Evolutionary conservation across 1,284 basidiomycete genomes (phyloP).

Genomic region (Ustilago trichophora): DNA sequence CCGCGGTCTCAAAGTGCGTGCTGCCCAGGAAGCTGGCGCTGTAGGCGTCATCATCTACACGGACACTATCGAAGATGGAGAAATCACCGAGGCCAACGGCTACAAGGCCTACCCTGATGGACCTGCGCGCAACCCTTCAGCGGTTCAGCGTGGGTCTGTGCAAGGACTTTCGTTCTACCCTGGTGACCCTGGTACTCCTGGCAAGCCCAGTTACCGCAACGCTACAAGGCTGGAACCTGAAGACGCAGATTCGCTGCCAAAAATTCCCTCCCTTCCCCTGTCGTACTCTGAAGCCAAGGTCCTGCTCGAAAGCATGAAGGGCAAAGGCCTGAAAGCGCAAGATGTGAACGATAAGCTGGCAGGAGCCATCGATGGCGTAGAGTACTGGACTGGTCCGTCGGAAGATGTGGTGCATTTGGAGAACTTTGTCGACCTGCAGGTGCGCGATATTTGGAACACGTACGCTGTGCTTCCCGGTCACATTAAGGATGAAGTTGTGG

Average conservation of each 20-base stretch:
- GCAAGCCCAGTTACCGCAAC: constrained; percentile 84
- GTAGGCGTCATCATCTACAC: constrained; percentile 77
- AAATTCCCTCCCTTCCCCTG: constrained; percentile 79
- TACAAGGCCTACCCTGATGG: constrained; percentile 76
- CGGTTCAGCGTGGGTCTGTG: constrained; percentile 78
- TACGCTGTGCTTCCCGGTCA: constrained; percentile 90
- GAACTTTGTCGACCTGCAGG: constrained; percentile 50
- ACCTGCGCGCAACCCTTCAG: constrained; percentile 81
- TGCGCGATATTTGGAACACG: constrained; percentile 73
- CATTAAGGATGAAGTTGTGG: constrained; percentile 80
- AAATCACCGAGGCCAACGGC: constrained; percentile 77
- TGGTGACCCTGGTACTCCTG: constrained; percentile 84
- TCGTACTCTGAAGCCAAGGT: constrained; percentile 70
- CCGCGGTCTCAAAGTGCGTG: constrained; percentile 84
- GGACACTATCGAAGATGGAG: constrained; percentile 88
- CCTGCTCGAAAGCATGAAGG: constrained; percentile 67
- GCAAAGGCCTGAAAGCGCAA: constrained; percentile 68
- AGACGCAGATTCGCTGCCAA: constrained; percentile 77
- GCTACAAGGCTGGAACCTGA: constrained; percentile 72
- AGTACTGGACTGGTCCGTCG: constrained; percentile 70
- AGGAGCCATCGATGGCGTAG: constrained; percentile 69
- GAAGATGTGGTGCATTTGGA: constrained; percentile 47
- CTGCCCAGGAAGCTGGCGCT: constrained; percentile 81
- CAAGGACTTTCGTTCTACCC: constrained; percentile 84
- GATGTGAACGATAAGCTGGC: constrained; percentile 72